These are phyloP conservation scores for Coccomyxa subellipsoidea DNA, from an alignment of 163 green algal species.

Conservation along the genomic window DNA sequence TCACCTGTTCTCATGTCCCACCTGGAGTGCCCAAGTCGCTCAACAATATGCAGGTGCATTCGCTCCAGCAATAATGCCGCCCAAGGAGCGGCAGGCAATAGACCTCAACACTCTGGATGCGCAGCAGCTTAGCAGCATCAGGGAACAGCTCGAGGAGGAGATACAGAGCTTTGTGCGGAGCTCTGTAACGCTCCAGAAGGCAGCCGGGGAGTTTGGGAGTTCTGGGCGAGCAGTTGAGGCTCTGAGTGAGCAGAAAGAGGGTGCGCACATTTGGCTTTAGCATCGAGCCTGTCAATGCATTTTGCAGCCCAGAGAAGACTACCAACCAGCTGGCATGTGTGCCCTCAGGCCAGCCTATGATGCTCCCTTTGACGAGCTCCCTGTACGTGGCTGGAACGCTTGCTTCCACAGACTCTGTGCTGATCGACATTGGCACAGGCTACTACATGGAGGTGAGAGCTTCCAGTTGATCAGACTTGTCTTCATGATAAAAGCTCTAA, in stretches of 20 bases:
- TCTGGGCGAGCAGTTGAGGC: slow-evolving; percentile 46
- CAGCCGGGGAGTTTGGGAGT: slow-evolving; percentile 49
- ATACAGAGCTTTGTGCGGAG: slow-evolving; percentile 43
- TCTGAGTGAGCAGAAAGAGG: slow-evolving; percentile 50
- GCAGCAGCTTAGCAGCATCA: slow-evolving; percentile 29
- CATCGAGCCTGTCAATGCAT: no score
- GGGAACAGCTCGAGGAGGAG: slow-evolving; percentile 43
- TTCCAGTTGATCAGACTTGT: background rate
- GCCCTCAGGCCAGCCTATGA: slow-evolving; percentile 65
- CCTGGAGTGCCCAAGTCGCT: no score
- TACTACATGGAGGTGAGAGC: slow-evolving; percentile 83
- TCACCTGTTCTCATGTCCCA: no score
- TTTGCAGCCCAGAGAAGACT: no score
- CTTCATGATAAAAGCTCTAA: background rate
- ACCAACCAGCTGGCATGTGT: background rate
- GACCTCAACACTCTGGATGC: slow-evolving; percentile 21
- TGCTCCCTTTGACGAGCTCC: slow-evolving; percentile 82
- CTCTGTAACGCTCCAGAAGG: slow-evolving; percentile 41
- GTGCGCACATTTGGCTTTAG: slow-evolving; percentile 6
- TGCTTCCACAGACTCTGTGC: slow-evolving; percentile 67
- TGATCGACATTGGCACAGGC: slow-evolving; percentile 88
- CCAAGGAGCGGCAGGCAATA: slow-evolving; percentile 8
- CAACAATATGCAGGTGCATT: background rate
- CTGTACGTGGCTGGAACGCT: slow-evolving; percentile 83
- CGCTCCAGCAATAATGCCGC: slow-evolving; percentile 1